A percentile compares a stretch with the other conserved stretches of the same genome.
phyloP scores from a whole-genome alignment of 1,284 basidiomycete genomes.

The Ceratobasidium sp. region DNA sequence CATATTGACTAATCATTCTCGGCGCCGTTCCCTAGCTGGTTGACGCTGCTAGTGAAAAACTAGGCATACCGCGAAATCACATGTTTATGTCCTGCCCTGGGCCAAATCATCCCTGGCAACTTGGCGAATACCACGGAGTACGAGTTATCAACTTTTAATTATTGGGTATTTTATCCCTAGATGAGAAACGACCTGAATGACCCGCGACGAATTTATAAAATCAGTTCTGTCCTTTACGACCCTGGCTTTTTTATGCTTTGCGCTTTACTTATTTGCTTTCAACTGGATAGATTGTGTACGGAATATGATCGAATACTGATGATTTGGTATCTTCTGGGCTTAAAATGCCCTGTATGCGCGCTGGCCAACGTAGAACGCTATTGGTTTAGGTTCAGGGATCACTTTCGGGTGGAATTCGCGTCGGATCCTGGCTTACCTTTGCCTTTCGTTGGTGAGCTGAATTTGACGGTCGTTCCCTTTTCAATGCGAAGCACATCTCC shows the following conservation, averaged over 20 bases:
- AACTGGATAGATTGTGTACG: background rate
- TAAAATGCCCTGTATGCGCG: constrained; percentile 35
- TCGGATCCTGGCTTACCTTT: constrained; percentile 11
- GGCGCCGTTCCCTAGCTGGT: constrained; percentile 46
- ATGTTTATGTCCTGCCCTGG: constrained; percentile 51
- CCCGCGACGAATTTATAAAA: background rate
- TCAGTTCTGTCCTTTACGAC: background rate
- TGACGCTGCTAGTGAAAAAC: constrained; percentile 48
- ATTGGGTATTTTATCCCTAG: too few relatives aligned
- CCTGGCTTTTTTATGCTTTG: background rate
- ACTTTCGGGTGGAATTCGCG: background rate
- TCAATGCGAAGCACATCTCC: constrained; percentile 49
- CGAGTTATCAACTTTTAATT: constrained; percentile 49
- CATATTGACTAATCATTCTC: background rate
- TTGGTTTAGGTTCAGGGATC: background rate
- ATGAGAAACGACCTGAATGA: background rate
- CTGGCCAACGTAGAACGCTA: constrained; percentile 17
- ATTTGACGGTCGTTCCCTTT: constrained; percentile 48
- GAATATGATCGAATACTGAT: too few relatives aligned
- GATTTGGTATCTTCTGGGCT: background rate
- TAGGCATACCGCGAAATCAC: constrained; percentile 48
- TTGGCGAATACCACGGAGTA: constrained; percentile 50
- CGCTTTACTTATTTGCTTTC: background rate
- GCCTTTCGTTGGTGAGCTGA: constrained; percentile 45
- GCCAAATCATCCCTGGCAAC: constrained; percentile 40